A percentile compares a stretch with the other conserved stretches of the same genome.
Conservation (phyloP, 768 basidiomycete species). For the Hebeloma cylindrosporum region DNA sequence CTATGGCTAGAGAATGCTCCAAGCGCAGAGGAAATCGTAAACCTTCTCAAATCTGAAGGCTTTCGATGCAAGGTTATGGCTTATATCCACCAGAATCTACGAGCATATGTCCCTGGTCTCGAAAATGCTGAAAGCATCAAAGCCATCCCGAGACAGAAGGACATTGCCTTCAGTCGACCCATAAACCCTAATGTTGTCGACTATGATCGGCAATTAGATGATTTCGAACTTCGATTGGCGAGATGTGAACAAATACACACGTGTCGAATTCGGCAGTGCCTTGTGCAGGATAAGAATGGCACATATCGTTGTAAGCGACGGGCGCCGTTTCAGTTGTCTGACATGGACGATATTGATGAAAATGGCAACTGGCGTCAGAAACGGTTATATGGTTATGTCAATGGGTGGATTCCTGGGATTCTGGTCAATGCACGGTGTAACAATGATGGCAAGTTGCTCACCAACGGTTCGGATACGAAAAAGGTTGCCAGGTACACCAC, state of each 20-base stretch:
- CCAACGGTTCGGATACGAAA: conserved; percentile 32
- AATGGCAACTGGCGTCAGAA: conserved; percentile 27
- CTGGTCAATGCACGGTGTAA: conserved; percentile 32
- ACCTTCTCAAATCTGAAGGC: conserved; percentile 20
- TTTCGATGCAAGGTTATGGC: conserved; percentile 26
- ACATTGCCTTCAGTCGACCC: conserved; percentile 35
- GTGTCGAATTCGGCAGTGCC: conserved; percentile 26
- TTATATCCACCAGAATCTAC: conserved; percentile 35
- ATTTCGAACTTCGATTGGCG: conserved; percentile 25
- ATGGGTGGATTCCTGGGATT: conserved; percentile 28
- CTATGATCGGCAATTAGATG: conserved; percentile 17
- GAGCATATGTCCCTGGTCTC: conserved; percentile 32
- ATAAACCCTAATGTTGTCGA: conserved; percentile 22
- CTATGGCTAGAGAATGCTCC: conserved; percentile 33
- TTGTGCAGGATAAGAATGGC: conserved; percentile 20
- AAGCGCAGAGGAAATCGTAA: conserved; percentile 25
- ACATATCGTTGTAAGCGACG: conserved; percentile 31
- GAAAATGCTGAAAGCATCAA: conserved; percentile 24
- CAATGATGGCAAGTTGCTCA: conserved; percentile 42
- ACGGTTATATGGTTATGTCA: conserved; percentile 24
- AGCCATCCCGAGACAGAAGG: conserved; percentile 22
- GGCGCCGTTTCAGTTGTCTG: conserved; percentile 25
- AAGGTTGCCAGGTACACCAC: conserved; percentile 35
- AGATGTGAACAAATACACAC: conserved; percentile 32
- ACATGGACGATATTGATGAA: conserved; percentile 21